These are phyloP conservation scores for Zygosaccharomyces pseudorouxii DNA, from an alignment of 805 yeast genomes.

Conservation along the genomic window DNA sequence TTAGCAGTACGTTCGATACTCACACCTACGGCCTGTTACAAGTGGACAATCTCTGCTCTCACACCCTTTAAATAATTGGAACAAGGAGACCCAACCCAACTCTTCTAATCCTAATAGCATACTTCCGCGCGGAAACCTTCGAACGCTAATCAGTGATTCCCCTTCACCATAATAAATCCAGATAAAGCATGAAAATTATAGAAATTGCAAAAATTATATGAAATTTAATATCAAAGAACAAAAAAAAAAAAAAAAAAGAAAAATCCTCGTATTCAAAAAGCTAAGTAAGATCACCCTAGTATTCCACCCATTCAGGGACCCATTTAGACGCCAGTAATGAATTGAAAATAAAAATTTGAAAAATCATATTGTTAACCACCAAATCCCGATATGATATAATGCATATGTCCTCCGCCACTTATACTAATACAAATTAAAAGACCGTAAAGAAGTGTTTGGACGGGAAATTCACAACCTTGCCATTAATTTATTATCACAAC, in stretches of 20 bases:
- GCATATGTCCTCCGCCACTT: too few species aligned
- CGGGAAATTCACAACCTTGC: too few species aligned
- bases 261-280: too few species aligned
- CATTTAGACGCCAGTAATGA: too few species aligned
- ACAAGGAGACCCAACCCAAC: not conserved
- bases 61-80: not conserved
- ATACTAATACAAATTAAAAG: too few species aligned
- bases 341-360: too few species aligned
- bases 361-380: too few species aligned
- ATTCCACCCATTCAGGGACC: too few species aligned
- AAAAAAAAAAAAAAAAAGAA: too few species aligned
- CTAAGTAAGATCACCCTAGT: too few species aligned
- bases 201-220: not conserved
- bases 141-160: not conserved
- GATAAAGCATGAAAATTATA: not conserved
- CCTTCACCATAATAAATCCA: not conserved
- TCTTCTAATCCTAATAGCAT: not conserved
- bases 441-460: too few species aligned
- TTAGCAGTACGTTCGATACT: not conserved
- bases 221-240: not conserved
- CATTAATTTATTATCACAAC: not conserved
- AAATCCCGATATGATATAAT: too few species aligned
- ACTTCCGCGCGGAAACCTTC: slow-evolving; percentile 6
- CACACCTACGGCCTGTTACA: not conserved
- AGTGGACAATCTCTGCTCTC: not conserved